Evolutionary conservation across 805 yeast genomes (phyloP), one percentile per base, ranked within the genome.

Genomic region (Ogataea ramenticola): DNA sequence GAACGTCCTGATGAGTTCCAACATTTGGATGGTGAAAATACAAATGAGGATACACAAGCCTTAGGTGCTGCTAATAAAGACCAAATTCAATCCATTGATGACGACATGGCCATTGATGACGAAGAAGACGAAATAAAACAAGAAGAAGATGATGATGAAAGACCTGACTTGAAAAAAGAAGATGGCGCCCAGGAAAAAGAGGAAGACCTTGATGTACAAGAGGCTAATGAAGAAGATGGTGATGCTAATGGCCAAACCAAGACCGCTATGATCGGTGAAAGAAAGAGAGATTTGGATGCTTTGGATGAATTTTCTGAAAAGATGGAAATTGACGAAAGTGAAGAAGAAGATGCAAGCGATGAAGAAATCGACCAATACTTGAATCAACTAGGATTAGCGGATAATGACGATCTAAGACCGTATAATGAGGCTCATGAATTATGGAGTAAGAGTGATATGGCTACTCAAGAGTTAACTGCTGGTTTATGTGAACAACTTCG

Each of bases 401-500:
- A 43, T 43, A 51, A 51, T 11, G 67, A 57, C 16, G 29, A 29
- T 8, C 20, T 46, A 17, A 53, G 63, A 44, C 40, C 54, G 12
- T 54, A 53, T 22, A 86, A 80, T 5, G 85, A 77, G 46, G 87
- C 96, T 12, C 73, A 86, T 44, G 80, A 72, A 11, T 58, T 88
- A 30, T 95, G 99, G 99, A 79, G 76, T 52, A 67, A 74, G 47
- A 83, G 95, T 59, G 97, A 90, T 56, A 61, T 79, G 17, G 78
- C 86, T n/a, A 89, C 96, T 0, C 85, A 82, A 45, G 98, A 90
- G 49, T 68, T 93, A 31, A 84, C 97, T 2, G 79, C 95, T 0
- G 80, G 87, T 17, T 71, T 93, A 35, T 83, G 96, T 60, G 99
- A 93, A 66, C 99, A 93, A 63, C 71, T 93, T 47, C 74, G 99